These are phyloP conservation scores for Alopecurus myosuroides DNA, from an alignment of 176 grass and related monocot genomes.

Conservation along the genomic window DNA sequence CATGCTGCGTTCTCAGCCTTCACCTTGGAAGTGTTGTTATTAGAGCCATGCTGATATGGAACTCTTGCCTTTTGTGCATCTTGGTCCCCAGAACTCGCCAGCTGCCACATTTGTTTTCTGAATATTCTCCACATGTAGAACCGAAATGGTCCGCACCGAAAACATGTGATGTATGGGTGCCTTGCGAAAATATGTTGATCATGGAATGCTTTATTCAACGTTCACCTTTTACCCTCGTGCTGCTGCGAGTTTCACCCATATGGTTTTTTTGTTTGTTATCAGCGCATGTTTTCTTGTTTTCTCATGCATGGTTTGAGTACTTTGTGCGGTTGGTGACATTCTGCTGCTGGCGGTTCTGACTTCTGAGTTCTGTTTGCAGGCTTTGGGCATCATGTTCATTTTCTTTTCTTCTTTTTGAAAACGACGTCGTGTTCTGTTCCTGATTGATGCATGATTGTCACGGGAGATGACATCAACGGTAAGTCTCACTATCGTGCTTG, in stretches of 20 bases:
- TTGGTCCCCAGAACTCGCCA: slow-evolving; percentile 1
- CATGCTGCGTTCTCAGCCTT: not conserved
- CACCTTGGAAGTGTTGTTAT: not conserved
- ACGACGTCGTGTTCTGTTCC: not conserved
- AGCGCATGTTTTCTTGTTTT: not conserved
- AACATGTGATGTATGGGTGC: not conserved
- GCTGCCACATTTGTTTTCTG: not conserved
- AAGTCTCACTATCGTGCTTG: not conserved
- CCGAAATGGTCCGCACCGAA: not conserved
- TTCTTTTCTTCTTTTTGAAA: too few relatives aligned
- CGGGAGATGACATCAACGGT: not conserved
- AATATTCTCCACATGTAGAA: slow-evolving; percentile 8
- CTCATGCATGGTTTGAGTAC: not conserved
- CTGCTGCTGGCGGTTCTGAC: not conserved
- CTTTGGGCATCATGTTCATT: not conserved
- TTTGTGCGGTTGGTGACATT: not conserved
- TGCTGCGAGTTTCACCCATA: not conserved
- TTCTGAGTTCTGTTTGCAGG: not conserved
- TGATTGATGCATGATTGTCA: not conserved
- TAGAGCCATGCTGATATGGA: slow-evolving; percentile 24
- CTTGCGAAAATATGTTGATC: not conserved
- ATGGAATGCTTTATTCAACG: not conserved
- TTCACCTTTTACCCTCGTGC: not conserved
- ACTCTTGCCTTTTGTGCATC: not conserved
- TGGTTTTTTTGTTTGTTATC: not conserved